Conservation (phyloP, 768 basidiomycete genomes). For the Exidia glandulosa region DNA sequence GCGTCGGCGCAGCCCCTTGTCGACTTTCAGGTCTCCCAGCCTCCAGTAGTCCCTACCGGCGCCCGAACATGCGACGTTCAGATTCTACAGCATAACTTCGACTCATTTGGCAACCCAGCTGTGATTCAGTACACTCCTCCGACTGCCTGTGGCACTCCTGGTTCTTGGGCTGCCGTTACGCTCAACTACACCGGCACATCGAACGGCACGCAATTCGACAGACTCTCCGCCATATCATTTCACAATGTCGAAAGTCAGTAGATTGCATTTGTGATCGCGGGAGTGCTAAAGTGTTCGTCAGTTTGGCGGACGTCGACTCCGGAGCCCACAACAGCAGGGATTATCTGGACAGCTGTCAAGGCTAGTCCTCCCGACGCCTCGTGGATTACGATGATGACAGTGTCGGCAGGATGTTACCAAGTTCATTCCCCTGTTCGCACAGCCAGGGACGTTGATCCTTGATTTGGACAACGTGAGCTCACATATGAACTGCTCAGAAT, state of each 20-base stretch:
- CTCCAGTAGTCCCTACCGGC: conserved; percentile 52
- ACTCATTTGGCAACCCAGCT: conserved; percentile 48
- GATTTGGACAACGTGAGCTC: conserved; percentile 71
- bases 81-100: conserved; percentile 63
- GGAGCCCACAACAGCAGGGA: conserved; percentile 55
- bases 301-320: conserved; percentile 81
- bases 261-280: not conserved
- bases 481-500: too few species aligned
- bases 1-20: conserved; percentile 21
- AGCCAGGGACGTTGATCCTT: conserved; percentile 57
- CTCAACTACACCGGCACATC: conserved; percentile 69
- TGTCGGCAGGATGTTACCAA: conserved; percentile 66
- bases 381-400: too few species aligned
- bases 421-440: conserved; percentile 58
- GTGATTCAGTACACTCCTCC: conserved; percentile 56
- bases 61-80: conserved; percentile 52
- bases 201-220: conserved; percentile 69
- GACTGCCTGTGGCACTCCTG: conserved; percentile 53
- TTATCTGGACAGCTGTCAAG: conserved; percentile 69
- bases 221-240: conserved; percentile 61
- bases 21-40: conserved; percentile 65
- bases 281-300: conserved; percentile 14
- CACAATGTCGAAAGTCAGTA: conserved; percentile 48
- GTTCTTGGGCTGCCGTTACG: conserved; percentile 65
- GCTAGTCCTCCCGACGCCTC: too few species aligned